Evolutionary conservation across 306 rosid genomes (phyloP), one percentile per base, ranked within the genome.

Genomic region (Trifolium repens): DNA sequence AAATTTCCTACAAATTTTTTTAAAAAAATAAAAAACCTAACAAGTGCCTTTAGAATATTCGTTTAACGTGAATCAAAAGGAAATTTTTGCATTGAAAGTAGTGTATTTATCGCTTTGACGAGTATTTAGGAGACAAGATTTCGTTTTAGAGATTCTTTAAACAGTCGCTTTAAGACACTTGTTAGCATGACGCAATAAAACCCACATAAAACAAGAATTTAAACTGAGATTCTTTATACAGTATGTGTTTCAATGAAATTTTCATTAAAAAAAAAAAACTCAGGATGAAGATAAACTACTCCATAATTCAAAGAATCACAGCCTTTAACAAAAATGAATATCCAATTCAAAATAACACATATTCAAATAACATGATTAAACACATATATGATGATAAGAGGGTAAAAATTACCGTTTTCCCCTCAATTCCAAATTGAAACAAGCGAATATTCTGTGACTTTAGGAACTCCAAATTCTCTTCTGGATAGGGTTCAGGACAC

Each of bases 401-500:
- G 16, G 17, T 16, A 14, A 78, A 43, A 37, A 35, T 57, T 89
- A 93, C 98, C 96, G 91, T 84, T 80, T 86, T 93, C 65, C 98
- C 98, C 80, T 91, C 98, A 5, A 94, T 94, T 75, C 91, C 97
- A 78, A 94, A 94, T 78, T 94, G 98, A 63, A 89, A 80, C 52
- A 94, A 91, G 14, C 62, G 88, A 84, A 94, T 91, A 63, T 85
- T 88, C 50, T 85, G 87, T 1, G 88, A 79, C 9, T 84, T 78
- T 50, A 94, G 91, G 50, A 94, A 91, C 84, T 87, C 92, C 84
- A 91, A 75, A 78, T 90, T 94, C 79, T 91, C 96, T 75, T 88
- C 87, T 0, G 96, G 94, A 67, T 91, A 94, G 3, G 98, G 94
- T 22, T 94, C 97, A 1, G 97, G 88, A 79, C 98, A 94, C 90